Percentiles rank a stretch among this genome's conserved stretches.
These are phyloP conservation scores for Orychophragmus violaceus DNA, from an alignment of 345 rosid genomes.

Conservation along the genomic window DNA sequence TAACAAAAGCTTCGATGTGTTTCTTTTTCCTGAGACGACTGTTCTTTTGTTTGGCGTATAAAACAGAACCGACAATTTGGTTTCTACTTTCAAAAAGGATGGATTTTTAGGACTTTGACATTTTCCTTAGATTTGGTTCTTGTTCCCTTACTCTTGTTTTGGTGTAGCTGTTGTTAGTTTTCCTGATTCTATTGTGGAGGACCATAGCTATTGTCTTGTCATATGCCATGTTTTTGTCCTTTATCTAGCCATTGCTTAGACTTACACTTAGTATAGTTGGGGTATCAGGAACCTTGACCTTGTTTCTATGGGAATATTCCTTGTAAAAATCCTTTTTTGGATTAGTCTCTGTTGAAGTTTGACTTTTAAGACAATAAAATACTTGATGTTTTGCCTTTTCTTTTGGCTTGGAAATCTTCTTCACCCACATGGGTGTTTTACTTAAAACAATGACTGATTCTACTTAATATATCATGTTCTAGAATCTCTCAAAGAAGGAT, in stretches of 20 bases:
- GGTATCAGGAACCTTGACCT: conserved; percentile 29
- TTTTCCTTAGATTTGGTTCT: conserved; percentile 25
- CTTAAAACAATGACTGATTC: conserved; percentile 14
- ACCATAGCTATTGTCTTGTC: conserved; percentile 24
- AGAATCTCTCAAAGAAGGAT: not conserved
- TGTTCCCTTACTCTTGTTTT: conserved; percentile 20
- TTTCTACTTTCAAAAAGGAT: not conserved
- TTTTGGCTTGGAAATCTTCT: conserved; percentile 25
- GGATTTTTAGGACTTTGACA: conserved; percentile 26
- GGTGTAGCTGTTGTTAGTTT: conserved; percentile 1
- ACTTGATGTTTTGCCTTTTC: conserved; percentile 15
- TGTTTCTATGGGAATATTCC: conserved; percentile 30
- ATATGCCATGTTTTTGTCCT: conserved; percentile 19
- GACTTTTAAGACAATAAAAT: conserved; percentile 19
- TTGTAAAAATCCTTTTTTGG: conserved; percentile 18
- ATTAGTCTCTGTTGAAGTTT: conserved; percentile 29
- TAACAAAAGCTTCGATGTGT: too few species aligned
- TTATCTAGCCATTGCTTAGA: not conserved
- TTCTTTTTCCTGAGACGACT: not conserved
- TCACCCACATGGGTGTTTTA: conserved; percentile 23
- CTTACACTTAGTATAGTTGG: conserved; percentile 16
- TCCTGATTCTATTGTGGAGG: conserved; percentile 15
- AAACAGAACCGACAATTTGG: conserved; percentile 16
- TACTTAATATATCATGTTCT: conserved; percentile 11
- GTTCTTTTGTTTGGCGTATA: conserved; percentile 15